Conservation (phyloP, 1,139 yeast genomes). For the Debaryomyces sp. region DNA sequence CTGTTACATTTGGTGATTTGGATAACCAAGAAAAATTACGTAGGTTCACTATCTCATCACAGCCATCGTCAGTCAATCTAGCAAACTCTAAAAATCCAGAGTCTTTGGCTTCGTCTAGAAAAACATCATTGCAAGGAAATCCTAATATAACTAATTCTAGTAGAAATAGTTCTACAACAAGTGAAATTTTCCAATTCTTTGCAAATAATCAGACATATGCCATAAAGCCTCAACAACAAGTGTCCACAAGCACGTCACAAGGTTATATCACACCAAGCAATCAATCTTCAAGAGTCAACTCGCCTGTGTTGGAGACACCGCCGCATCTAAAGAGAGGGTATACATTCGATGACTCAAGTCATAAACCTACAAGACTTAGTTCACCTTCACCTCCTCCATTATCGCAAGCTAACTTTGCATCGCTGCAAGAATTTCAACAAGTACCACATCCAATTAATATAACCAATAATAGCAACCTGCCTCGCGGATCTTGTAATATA, state of each 20-base stretch:
- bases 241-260: constrained; percentile 1
- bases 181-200: constrained; percentile 8
- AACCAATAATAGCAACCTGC: constrained; percentile 13
- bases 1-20: constrained; percentile 45
- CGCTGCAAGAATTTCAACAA: constrained; percentile 2
- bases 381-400: constrained; percentile 19
- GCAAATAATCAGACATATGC: not conserved
- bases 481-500: constrained; percentile 20
- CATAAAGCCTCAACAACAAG: not conserved
- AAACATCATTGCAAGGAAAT: constrained; percentile 6
- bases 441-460: constrained; percentile 26
- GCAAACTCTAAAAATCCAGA: constrained; percentile 12
- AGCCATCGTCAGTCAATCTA: constrained; percentile 37
- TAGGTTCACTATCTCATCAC: constrained; percentile 50
- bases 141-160: constrained; percentile 10
- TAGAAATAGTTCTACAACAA: constrained; percentile 16
- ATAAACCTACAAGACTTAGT: not conserved
- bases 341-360: not conserved
- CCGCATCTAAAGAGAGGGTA: constrained; percentile 5
- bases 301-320: constrained; percentile 14
- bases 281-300: constrained; percentile 15
- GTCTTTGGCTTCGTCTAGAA: constrained; percentile 7
- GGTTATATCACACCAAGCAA: constrained; percentile 10
- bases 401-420: constrained; percentile 6
- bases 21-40: constrained; percentile 43